Conservation (phyloP, 2,329 filamentous ascomycete species). For the Penicillium carneum region DNA sequence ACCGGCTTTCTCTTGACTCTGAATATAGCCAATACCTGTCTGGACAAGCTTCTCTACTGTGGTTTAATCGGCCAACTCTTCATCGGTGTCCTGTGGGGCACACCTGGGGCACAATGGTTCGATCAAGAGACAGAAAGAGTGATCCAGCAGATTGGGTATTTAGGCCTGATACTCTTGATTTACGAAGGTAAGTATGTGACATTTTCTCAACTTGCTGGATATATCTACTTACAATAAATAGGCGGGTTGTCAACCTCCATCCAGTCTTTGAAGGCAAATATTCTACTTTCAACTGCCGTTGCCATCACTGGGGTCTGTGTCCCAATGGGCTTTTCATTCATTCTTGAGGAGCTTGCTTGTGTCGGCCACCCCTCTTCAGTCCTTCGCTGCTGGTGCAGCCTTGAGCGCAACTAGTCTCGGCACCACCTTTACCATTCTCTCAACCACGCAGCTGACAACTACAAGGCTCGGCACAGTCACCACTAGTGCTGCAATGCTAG, state of each 20-base stretch:
- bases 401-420: constrained; percentile 77
- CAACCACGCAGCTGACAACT: constrained; percentile 64
- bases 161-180: constrained; percentile 75
- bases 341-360: constrained; percentile 61
- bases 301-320: constrained; percentile 70
- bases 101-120: constrained; percentile 69
- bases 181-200: constrained; percentile 64
- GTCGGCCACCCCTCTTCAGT: constrained; percentile 62
- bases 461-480: constrained; percentile 69
- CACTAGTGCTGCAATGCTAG: constrained; percentile 46
- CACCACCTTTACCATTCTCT: constrained; percentile 71
- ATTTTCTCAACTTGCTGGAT: not conserved
- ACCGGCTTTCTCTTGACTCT: constrained; percentile 69
- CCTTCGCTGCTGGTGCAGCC: constrained; percentile 75
- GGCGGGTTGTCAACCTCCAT: constrained; percentile 48
- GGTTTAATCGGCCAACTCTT: constrained; percentile 76
- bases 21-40: constrained; percentile 63
- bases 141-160: constrained; percentile 72
- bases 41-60: constrained; percentile 70
- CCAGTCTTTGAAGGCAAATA: constrained; percentile 64
- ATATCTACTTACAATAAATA: constrained; percentile 13
- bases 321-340: constrained; percentile 72
- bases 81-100: constrained; percentile 73
- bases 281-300: constrained; percentile 66
- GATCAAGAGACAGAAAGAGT: constrained; percentile 59